These are phyloP conservation scores for Rhizopogon roseolus DNA, from an alignment of 768 basidiomycete genomes.

Conservation along the genomic window DNA sequence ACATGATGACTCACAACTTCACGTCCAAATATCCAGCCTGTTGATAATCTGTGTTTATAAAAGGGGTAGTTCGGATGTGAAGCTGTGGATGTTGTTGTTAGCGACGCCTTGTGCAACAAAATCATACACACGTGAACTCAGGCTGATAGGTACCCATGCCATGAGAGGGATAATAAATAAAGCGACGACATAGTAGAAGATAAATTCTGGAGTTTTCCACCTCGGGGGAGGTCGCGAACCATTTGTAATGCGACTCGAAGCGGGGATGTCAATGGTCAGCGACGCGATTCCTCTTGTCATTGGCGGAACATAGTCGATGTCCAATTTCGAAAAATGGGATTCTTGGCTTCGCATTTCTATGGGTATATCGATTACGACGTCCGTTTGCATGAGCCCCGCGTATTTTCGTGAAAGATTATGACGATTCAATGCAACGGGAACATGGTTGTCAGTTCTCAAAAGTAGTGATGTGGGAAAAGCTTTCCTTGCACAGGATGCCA, in stretches of 20 bases:
- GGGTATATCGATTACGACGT: constrained; percentile 28
- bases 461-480: constrained; percentile 7
- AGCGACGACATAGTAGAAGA: constrained; percentile 63
- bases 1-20: constrained; percentile 51
- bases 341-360: constrained; percentile 24
- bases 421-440: not conserved
- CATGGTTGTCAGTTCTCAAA: not conserved
- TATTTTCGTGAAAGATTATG: not conserved
- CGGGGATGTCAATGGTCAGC: constrained; percentile 56
- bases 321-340: constrained; percentile 7
- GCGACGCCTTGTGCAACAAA: not conserved
- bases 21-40: constrained; percentile 82
- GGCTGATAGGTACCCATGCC: constrained; percentile 65
- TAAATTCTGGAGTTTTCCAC: constrained; percentile 83
- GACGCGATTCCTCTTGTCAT: constrained; percentile 28
- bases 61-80: constrained; percentile 69
- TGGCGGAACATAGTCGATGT: constrained; percentile 9
- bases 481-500: constrained; percentile 8
- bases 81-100: constrained; percentile 32
- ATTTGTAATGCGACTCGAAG: constrained; percentile 26
- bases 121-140: constrained; percentile 68
- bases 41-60: constrained; percentile 53
- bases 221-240: constrained; percentile 37
- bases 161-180: constrained; percentile 64
- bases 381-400: constrained; percentile 20